Percentiles rank a stretch among this genome's conserved stretches.
These are phyloP conservation scores for Globisporangium irregulare DNA, from an alignment of 352 stramenopile species.

Conservation along the genomic window DNA sequence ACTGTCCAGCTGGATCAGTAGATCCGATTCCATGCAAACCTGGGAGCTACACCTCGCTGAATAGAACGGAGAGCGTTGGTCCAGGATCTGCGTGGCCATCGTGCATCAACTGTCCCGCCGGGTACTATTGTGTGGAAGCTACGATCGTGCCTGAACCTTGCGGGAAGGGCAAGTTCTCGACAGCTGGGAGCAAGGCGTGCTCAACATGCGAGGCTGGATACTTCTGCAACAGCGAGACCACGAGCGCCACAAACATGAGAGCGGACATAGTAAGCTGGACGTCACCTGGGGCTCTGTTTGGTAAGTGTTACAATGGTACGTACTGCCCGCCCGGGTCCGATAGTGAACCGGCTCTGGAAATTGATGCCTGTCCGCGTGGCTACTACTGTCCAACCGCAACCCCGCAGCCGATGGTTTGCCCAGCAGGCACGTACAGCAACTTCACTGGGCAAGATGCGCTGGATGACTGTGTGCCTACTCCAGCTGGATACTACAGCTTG, in stretches of 20 bases:
- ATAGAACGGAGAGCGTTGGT: slow-evolving; percentile 69
- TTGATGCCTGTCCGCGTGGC: slow-evolving; percentile 73
- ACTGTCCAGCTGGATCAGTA: slow-evolving; percentile 64
- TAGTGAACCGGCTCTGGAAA: slow-evolving; percentile 62
- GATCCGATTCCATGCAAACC: slow-evolving; percentile 65
- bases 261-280: slow-evolving; percentile 53
- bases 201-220: slow-evolving; percentile 61
- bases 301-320: slow-evolving; percentile 86
- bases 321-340: slow-evolving; percentile 74
- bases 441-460: slow-evolving; percentile 69
- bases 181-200: slow-evolving; percentile 52
- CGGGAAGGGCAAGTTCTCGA: slow-evolving; percentile 60
- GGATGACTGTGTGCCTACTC: slow-evolving; percentile 72
- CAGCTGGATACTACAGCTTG: slow-evolving; percentile 65
- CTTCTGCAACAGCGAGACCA: slow-evolving; percentile 77
- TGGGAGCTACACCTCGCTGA: slow-evolving; percentile 68
- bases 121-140: slow-evolving; percentile 78
- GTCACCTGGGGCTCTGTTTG: slow-evolving; percentile 51
- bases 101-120: slow-evolving; percentile 76
- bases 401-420: slow-evolving; percentile 65
- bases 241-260: slow-evolving; percentile 63
- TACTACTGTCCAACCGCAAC: slow-evolving; percentile 82
- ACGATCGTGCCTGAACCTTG: slow-evolving; percentile 63
- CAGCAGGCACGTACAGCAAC: slow-evolving; percentile 83
- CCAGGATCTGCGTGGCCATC: slow-evolving; percentile 48